Evolutionary conservation across 1,139 yeast genomes (phyloP).

Genomic region (Yamadazyma mexicana): DNA sequence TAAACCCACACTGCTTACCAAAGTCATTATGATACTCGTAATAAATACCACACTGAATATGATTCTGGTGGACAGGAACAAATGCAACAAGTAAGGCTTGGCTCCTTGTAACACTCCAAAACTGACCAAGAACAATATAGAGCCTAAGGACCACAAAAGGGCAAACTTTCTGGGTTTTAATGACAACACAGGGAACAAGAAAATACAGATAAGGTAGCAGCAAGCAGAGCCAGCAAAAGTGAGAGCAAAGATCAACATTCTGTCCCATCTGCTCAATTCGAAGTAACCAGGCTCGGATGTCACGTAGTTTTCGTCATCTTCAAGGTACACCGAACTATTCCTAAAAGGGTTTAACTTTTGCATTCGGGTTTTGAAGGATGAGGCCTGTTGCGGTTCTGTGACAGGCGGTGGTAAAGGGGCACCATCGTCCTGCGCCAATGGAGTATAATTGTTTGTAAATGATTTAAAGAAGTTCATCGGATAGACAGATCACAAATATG

Average conservation of each 20-base stretch:
- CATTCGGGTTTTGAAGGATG: slow-evolving; percentile 29
- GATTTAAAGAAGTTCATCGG: slow-evolving; percentile 43
- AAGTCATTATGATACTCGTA: slow-evolving; percentile 50
- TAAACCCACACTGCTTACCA: slow-evolving; percentile 47
- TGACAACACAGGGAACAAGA: slow-evolving; percentile 56
- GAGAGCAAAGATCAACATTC: slow-evolving; percentile 55
- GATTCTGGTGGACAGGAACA: slow-evolving; percentile 51
- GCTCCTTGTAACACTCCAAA: slow-evolving; percentile 61
- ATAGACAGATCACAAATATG: background rate
- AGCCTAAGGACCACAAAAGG: slow-evolving; percentile 60
- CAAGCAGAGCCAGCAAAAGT: slow-evolving; percentile 54
- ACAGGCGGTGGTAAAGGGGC: slow-evolving; percentile 45
- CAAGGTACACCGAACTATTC: slow-evolving; percentile 35
- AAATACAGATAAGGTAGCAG: slow-evolving; percentile 55
- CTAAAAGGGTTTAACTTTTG: slow-evolving; percentile 44
- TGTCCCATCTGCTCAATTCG: slow-evolving; percentile 58
- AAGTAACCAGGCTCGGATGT: slow-evolving; percentile 48
- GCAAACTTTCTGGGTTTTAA: slow-evolving; percentile 62
- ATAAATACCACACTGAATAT: slow-evolving; percentile 51
- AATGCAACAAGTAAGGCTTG: slow-evolving; percentile 46
- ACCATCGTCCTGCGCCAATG: slow-evolving; percentile 30
- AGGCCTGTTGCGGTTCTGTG: slow-evolving; percentile 21
- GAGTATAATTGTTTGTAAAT: slow-evolving; percentile 29
- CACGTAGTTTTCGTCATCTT: slow-evolving; percentile 46
- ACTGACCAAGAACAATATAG: slow-evolving; percentile 54